Percentiles rank a stretch among this genome's conserved stretches.
Conservation (phyloP, 768 basidiomycete species). For the Kwoniella bestiolae region DNA sequence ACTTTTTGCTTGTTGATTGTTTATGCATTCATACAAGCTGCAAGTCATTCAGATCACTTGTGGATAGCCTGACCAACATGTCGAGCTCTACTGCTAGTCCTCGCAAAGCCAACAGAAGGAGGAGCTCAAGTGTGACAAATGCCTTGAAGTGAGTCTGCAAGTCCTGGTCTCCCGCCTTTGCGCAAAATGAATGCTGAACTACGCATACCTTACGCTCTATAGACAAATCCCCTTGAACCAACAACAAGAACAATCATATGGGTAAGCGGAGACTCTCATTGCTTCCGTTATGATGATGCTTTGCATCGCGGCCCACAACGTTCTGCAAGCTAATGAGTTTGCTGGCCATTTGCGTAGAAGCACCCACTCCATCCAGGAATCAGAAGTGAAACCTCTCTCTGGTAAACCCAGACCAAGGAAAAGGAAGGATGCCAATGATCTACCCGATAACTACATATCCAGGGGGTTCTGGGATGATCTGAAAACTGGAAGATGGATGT, state of each 20-base stretch:
- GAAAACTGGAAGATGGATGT: constrained; percentile 69
- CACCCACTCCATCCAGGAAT: not conserved
- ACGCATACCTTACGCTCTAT: not conserved
- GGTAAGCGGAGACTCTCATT: constrained; percentile 18
- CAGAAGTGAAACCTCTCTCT: constrained; percentile 35
- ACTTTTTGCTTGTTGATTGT: not conserved
- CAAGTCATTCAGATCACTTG: not conserved
- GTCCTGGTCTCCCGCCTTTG: not conserved
- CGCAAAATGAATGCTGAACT: not conserved
- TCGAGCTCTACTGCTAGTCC: constrained; percentile 4
- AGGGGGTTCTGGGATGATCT: constrained; percentile 64
- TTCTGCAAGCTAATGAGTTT: too few species aligned
- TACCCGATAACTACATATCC: constrained; percentile 43
- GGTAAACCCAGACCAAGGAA: constrained; percentile 18
- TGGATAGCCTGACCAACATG: constrained; percentile 1
- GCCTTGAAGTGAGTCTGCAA: constrained; percentile 45
- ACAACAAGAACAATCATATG: constrained; percentile 13
- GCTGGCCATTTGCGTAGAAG: not conserved
- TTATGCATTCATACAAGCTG: not conserved
- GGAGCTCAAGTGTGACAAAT: constrained; percentile 44
- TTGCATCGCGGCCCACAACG: too few species aligned
- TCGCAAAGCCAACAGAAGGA: constrained; percentile 19
- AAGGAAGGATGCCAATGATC: constrained; percentile 11
- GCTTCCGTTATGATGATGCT: too few species aligned
- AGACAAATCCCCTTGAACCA: constrained; percentile 45